Base-by-base conservation (phyloP, 805 yeast genomes). In the Yarrowia keelungensis region DNA sequence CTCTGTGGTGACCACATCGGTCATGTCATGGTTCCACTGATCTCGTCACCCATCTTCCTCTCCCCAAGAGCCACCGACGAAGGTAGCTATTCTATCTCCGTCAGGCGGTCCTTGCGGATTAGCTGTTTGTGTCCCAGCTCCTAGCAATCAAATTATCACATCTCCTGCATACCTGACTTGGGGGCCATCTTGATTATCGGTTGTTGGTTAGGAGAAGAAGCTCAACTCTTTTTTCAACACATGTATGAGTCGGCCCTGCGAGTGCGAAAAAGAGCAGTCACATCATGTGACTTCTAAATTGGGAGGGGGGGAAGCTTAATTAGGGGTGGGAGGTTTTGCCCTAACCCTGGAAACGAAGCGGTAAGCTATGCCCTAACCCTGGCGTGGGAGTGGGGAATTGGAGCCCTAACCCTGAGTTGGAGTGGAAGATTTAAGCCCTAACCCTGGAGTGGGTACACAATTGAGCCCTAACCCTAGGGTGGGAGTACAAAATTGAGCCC, bases 81-180 rank as follows among this genome's bases (percentile, higher is more conserved):
- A 54, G 50, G 69, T 56, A 66, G 46, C 67, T 22, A 54, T 49
- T 49, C 65, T 59, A 59, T 59, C 50, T 59, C 62, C 65, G 65
- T 59, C 65, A 59, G 65, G 65, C 65, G 65, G 65, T 59, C 65
- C 65, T 59, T 59, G 65, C 65, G 65, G 65, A 59, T 59, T 59
- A 43, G 65, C 65, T 59, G 65, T 45, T 26, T 26, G 32, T 26
- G 19, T 7, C 38, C 32, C 65, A 59, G 65, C 65, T 59, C 65
- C 65, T 62, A 47, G 67, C 67, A 62, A 62, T 62, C 67, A 62
- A 62, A 62, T 47, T 62, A 47, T 62, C 67, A 62, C 67, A 47
- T 62, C 56, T 62, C 67, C 67, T 62, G 67, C 67, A 62, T 62
- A 62, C 67, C 67, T 62, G 65, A 59, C 65, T 62, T 62, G 47